Evolutionary conservation across 371 early-diverging fungal genomes (phyloP), one percentile per base, ranked within the genome.

Genomic region (Mucor indicus): DNA sequence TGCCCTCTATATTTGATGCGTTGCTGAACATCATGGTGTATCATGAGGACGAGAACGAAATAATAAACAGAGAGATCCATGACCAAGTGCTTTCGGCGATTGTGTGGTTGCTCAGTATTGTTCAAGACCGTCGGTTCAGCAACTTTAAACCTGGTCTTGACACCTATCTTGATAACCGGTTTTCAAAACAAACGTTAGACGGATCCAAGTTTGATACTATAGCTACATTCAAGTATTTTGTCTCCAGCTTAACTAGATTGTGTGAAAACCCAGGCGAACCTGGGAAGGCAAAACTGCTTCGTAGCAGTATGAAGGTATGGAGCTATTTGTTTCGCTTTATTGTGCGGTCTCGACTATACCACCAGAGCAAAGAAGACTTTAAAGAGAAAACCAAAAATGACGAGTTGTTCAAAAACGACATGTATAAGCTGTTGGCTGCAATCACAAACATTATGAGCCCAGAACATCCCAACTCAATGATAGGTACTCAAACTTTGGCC

Each of bases 261-360:
- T 66, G 80, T 44, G 48, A 51, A 1, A 47, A 81, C 37, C 71
- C 80, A 0, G 56, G 65, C 8, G 66, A 76, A 36, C 43, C 74
- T 0, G 57, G 53, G 3, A 74, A 67, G 20, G 79, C 73, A 16
- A 77, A 79, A 44, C 64, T 72, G 17, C 48, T 86, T 29, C 66
- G 86, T 7, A 79, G 67, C 21, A 71, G 80, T 13, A 76, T 87
- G 58, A 85, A 83, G 48, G 86, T 84, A 2, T 85, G 82, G 81
- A 73, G 79, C 23, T 81, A 82, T 42, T 47, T 86, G 29, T 75
- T 86, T 45, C 76, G 81, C 27, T 76, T 89, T 24, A 71, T 80
- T 50, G 69, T 78, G 12, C 57, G 76, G 7, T 77, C 77, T 6
- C 50, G 77, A 11, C 54, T 62, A 8, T 55, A 63, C 38, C 71